Evolutionary conservation across 495 filamentous ascomycete genomes (phyloP).

Genomic region (Penicillium argentinense): DNA sequence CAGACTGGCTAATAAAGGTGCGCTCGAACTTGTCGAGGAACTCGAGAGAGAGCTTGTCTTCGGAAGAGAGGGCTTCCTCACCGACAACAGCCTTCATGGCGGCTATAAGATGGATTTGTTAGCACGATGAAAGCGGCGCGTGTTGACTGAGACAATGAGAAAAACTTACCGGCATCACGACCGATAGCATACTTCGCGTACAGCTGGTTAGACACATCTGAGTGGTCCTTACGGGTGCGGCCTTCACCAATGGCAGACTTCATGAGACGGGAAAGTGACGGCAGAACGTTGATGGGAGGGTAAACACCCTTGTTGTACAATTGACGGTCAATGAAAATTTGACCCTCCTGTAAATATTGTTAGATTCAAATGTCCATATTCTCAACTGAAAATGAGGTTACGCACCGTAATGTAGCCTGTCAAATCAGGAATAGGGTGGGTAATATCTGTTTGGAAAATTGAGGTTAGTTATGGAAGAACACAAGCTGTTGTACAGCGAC

Average conservation of each 20-base stretch:
- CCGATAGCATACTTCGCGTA: conserved; percentile 99
- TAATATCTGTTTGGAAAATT: conserved; percentile 68
- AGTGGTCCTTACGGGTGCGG: conserved; percentile 92
- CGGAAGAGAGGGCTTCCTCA: conserved; percentile 90
- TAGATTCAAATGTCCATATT: not conserved
- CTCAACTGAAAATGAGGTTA: not conserved
- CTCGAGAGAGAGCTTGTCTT: conserved; percentile 97
- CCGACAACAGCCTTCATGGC: conserved; percentile 99
- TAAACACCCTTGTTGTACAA: conserved; percentile 95
- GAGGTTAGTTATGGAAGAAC: conserved; percentile 7
- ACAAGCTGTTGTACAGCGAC: not conserved
- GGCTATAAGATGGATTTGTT: conserved; percentile 43
- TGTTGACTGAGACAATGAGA: not conserved
- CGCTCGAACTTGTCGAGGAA: conserved; percentile 98
- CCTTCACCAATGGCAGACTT: conserved; percentile 98
- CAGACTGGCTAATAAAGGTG: conserved; percentile 84
- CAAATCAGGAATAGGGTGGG: conserved; percentile 97
- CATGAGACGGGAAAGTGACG: conserved; percentile 98
- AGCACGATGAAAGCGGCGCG: not conserved
- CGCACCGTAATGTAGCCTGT: conserved; percentile 88
- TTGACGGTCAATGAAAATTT: conserved; percentile 96
- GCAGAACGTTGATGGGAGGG: conserved; percentile 98
- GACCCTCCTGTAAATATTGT: conserved; percentile 61
- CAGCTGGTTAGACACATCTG: conserved; percentile 97
- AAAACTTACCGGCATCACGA: conserved; percentile 71